Evolutionary conservation across 2,329 filamentous ascomycete species (phyloP).

Genomic region (Akanthomyces lecanii): DNA sequence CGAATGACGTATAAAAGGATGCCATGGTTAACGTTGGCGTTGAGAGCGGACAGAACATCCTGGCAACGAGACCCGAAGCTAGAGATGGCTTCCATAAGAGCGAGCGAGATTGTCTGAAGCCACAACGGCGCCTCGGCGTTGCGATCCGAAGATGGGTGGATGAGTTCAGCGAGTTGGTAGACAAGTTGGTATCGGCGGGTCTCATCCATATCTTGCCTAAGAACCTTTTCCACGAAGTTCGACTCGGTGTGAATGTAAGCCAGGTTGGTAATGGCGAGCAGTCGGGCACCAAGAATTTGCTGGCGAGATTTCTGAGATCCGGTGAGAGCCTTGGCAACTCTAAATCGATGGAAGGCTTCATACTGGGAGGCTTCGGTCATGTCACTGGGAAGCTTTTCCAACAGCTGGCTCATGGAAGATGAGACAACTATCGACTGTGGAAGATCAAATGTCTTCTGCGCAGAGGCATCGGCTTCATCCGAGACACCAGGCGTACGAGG

Average conservation of each 20-base stretch:
- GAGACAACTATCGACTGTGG: constrained; percentile 51
- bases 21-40: constrained; percentile 93
- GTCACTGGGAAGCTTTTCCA: constrained; percentile 54
- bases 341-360: constrained; percentile 77
- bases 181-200: constrained; percentile 83
- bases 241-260: constrained; percentile 82
- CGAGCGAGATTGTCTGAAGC: constrained; percentile 77
- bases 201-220: constrained; percentile 85
- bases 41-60: constrained; percentile 86
- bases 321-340: constrained; percentile 76
- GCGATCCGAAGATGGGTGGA: constrained; percentile 74
- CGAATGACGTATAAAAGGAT: constrained; percentile 89
- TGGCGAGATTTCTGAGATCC: constrained; percentile 63
- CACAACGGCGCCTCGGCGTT: constrained; percentile 64
- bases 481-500: constrained; percentile 38
- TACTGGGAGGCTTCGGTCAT: constrained; percentile 73
- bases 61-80: constrained; percentile 70
- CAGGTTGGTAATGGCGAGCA: constrained; percentile 85
- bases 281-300: constrained; percentile 71
- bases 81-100: constrained; percentile 79
- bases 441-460: constrained; percentile 61
- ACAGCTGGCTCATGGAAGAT: constrained; percentile 51
- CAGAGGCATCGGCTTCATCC: constrained; percentile 33
- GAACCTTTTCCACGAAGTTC: constrained; percentile 78
- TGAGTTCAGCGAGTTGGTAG: constrained; percentile 86